Base-by-base conservation (phyloP, 192 early-diverging fungal genomes). In the Coemansia sp. region DNA sequence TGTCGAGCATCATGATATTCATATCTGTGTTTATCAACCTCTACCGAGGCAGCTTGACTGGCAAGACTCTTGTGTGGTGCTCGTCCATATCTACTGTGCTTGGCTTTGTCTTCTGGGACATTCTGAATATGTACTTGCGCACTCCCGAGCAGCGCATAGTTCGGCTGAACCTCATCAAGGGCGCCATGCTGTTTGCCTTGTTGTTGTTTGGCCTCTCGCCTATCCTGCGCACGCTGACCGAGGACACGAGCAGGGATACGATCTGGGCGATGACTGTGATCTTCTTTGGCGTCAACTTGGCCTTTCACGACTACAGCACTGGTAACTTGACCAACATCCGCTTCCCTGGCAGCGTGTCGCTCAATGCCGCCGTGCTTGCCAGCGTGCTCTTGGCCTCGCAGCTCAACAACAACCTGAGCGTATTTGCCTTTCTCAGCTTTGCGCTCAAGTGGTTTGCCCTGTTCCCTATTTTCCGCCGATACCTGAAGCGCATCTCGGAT, bases 281-380 rank as follows among this genome's bases (percentile, higher is more conserved):
- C 12, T 78, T 97, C 55, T 94, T 99, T 71, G 71, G 94, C 36
- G 89, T 88, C 22, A 98, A 97, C 73, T 74, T 99, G 36, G 80
- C 93, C 1, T 99, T 97, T 74, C 94, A 96, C 74, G 94, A 99
- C 80, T 98, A 95, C 69, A 69, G 72, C 73, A 76, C 62, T 3
- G 75, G 69, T n/a, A 78, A 71, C 34, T 64, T 76, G 65, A 77
- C 80, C 67, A 78, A 79, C 53, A 65, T 83, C n/a, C 65, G 93
- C 64, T 95, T 94, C 73, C 95, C 96, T 0, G 95, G 95, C 24
- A 95, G 95, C 3, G 84, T 97, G n/a, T 95, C 95, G n/a, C 92
- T 97, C 31, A 99, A 98, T 76, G 94, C 95, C 0, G 96, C 95
- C 12, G 93, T 98, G 46, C 96, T 97, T 77, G 96, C 95, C 0